Evolutionary conservation across 2,329 filamentous ascomycete genomes (phyloP).

Genomic region (Pleurostoma richardsiae): DNA sequence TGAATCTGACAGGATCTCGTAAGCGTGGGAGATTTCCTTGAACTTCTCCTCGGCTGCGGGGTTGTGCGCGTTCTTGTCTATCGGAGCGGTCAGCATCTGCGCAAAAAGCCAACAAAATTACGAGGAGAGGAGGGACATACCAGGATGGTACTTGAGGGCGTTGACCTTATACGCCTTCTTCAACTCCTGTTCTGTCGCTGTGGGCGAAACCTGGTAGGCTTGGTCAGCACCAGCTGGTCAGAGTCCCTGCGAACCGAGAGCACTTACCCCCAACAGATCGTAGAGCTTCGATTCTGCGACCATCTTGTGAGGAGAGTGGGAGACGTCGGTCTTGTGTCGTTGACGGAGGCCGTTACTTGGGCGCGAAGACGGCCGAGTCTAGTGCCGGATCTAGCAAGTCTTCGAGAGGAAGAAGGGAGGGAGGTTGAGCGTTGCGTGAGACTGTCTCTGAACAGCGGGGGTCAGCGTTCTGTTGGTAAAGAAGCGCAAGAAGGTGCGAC

Average conservation of each 20-base stretch:
- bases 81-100: conserved; percentile 9
- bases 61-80: conserved; percentile 96
- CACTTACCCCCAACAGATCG: conserved; percentile 69
- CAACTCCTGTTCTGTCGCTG: conserved; percentile 77
- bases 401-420: too few relatives aligned
- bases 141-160: conserved; percentile 79
- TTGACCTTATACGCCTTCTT: conserved; percentile 87
- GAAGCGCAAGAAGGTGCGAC: too few relatives aligned
- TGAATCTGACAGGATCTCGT: conserved; percentile 87
- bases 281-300: conserved; percentile 77
- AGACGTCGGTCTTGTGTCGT: too few relatives aligned
- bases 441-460: too few relatives aligned
- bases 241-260: not conserved
- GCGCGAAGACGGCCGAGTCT: too few relatives aligned
- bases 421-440: too few relatives aligned
- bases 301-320: conserved; percentile 43
- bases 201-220: conserved; percentile 61
- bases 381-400: too few relatives aligned
- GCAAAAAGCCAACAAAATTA: not conserved
- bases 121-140: conserved; percentile 39
- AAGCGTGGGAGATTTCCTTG: conserved; percentile 94
- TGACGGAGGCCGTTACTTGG: too few relatives aligned
- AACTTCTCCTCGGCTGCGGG: conserved; percentile 94
- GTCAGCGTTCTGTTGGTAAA: too few relatives aligned
- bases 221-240: conserved; percentile 13